These are phyloP conservation scores for Coniochaeta sp. DNA, from an alignment of 2,329 filamentous ascomycete species.

Conservation along the genomic window DNA sequence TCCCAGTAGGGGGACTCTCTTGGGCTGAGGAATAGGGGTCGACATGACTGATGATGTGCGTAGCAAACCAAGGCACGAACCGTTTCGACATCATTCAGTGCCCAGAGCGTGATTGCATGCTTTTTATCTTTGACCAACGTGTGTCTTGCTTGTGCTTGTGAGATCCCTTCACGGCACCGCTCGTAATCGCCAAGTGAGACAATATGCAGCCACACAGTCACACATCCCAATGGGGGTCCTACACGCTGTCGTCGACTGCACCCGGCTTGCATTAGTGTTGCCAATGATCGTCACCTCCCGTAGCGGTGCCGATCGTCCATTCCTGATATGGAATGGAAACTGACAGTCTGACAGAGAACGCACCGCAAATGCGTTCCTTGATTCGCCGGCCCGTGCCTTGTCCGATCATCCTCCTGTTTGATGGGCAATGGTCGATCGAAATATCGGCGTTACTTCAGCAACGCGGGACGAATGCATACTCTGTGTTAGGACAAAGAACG, in stretches of 20 bases:
- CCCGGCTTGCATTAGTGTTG: not conserved
- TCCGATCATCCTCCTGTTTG: too few species aligned
- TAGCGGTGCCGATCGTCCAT: not conserved
- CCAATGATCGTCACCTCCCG: not conserved
- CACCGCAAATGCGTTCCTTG: too few species aligned
- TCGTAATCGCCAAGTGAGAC: not conserved
- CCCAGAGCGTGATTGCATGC: not conserved
- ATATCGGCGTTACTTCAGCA: too few species aligned
- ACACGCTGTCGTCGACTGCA: not conserved
- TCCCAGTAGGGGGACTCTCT: conserved; percentile 41
- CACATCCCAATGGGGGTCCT: not conserved
- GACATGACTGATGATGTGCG: conserved; percentile 22
- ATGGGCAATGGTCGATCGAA: too few species aligned
- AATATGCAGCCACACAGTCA: not conserved
- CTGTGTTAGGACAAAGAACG: too few species aligned
- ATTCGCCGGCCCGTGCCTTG: too few species aligned
- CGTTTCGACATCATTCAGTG: too few species aligned
- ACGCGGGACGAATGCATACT: too few species aligned
- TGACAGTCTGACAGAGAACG: too few species aligned
- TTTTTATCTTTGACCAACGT: not conserved
- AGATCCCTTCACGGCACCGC: not conserved
- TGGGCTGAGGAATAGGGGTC: conserved; percentile 41
- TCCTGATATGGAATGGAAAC: too few species aligned
- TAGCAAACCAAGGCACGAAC: not conserved
- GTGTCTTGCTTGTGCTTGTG: not conserved